These are phyloP conservation scores for Plasmodium adleri DNA, from an alignment of 169 alveolate species.

Conservation along the genomic window DNA sequence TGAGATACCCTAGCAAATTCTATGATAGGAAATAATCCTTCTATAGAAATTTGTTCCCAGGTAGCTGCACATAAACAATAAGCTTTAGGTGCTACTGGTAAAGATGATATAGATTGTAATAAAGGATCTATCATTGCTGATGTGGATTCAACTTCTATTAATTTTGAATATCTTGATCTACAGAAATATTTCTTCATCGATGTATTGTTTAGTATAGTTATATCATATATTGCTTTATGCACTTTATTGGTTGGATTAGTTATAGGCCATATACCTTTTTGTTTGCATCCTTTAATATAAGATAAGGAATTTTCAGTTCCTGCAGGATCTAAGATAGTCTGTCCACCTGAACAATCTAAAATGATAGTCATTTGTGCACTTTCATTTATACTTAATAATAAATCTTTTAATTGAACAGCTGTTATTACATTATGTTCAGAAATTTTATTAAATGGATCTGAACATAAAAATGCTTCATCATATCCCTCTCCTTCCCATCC, in stretches of 20 bases:
- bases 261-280: constrained; percentile 93
- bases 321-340: constrained; percentile 92
- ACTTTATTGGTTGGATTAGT: constrained; percentile 91
- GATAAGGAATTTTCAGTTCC: constrained; percentile 82
- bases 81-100: constrained; percentile 81
- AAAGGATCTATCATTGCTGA: constrained; percentile 86
- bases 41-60: constrained; percentile 88
- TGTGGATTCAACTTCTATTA: constrained; percentile 88
- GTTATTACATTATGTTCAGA: constrained; percentile 86
- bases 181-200: constrained; percentile 89
- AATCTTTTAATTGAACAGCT: constrained; percentile 86
- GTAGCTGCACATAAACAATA: constrained; percentile 90
- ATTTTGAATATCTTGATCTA: constrained; percentile 89
- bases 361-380: constrained; percentile 86
- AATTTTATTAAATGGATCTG: constrained; percentile 83
- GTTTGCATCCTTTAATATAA: constrained; percentile 91
- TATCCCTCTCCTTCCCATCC: constrained; percentile 95
- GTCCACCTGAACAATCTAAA: constrained; percentile 92
- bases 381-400: constrained; percentile 80
- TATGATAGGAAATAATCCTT: constrained; percentile 85
- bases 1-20: constrained; percentile 72
- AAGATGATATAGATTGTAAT: constrained; percentile 81
- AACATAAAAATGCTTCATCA: constrained; percentile 93
- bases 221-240: constrained; percentile 86
- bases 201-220: constrained; percentile 83